These are phyloP conservation scores for Phytophthora parvispora DNA, from an alignment of 352 stramenopile genomes.

Conservation along the genomic window DNA sequence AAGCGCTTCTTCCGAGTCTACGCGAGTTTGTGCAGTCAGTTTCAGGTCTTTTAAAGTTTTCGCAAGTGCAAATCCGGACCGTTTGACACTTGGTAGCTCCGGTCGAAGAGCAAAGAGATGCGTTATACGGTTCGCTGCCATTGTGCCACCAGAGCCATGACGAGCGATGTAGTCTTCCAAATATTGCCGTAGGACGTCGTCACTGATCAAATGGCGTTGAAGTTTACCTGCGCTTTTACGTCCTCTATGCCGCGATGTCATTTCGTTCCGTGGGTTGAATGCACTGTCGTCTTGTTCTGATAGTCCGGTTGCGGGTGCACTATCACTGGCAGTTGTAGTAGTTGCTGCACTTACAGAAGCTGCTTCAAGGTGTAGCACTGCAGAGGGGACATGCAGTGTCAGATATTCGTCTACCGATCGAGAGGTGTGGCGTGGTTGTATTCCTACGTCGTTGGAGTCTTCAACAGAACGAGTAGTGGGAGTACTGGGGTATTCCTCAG, in stretches of 20 bases:
- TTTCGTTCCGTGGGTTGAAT: conserved; percentile 3
- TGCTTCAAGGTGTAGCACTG: conserved; percentile 23
- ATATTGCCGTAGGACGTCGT: conserved; percentile 42
- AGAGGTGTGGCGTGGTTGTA: conserved; percentile 20
- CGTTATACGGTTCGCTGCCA: conserved; percentile 47
- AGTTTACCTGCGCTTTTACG: conserved; percentile 16
- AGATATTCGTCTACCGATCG: conserved; percentile 31
- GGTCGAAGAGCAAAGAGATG: conserved; percentile 51
- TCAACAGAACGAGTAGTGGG: conserved; percentile 37
- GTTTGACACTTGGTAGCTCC: conserved; percentile 41
- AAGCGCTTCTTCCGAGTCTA: conserved; percentile 34
- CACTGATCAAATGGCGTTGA: conserved; percentile 13
- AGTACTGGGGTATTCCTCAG: conserved; percentile 14
- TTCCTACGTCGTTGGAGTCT: conserved; percentile 4
- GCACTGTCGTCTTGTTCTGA: conserved; percentile 9
- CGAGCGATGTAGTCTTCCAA: conserved; percentile 53
- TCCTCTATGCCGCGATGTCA: neutral
- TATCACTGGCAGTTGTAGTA: neutral
- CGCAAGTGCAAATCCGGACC: conserved; percentile 37
- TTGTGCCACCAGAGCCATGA: conserved; percentile 43
- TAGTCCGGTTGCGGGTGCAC: conserved; percentile 10
- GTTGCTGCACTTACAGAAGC: conserved; percentile 16
- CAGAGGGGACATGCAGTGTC: conserved; percentile 25
- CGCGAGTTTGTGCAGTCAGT: conserved; percentile 28
- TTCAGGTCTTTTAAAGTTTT: conserved; percentile 45